These are phyloP conservation scores for Puccinia polysora DNA, from an alignment of 1,284 basidiomycete species.

Conservation along the genomic window DNA sequence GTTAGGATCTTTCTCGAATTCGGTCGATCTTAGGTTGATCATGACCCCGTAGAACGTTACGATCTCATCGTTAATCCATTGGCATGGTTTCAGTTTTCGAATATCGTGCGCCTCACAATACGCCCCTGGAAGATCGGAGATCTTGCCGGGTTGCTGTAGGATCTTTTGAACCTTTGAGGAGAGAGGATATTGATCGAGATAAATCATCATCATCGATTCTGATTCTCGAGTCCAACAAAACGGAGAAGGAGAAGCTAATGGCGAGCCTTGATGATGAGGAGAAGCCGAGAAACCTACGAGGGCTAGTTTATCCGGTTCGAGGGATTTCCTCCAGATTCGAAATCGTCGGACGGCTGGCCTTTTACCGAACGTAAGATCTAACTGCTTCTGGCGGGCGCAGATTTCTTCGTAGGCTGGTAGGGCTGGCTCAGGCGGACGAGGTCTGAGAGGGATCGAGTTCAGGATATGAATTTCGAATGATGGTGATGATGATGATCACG, in stretches of 20 bases:
- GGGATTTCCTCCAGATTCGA: conserved; percentile 11
- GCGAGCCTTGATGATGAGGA: background rate
- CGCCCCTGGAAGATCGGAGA: conserved; percentile 51
- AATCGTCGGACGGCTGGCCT: background rate
- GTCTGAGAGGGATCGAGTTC: too few species aligned
- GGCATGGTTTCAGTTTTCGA: conserved; percentile 62
- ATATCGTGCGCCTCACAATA: conserved; percentile 69
- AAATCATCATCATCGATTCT: background rate
- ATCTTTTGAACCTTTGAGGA: conserved; percentile 21
- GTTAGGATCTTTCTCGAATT: conserved; percentile 47
- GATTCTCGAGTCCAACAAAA: background rate
- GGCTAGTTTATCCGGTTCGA: conserved; percentile 14
- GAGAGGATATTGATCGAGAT: background rate
- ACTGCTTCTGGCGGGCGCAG: background rate
- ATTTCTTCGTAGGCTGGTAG: conserved; percentile 27
- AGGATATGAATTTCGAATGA: too few species aligned
- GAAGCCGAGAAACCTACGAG: background rate
- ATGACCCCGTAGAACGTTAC: conserved; percentile 92
- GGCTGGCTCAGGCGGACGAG: conserved; percentile 24
- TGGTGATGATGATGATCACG: too few species aligned
- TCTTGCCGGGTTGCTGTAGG: conserved; percentile 14
- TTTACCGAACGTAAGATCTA: conserved; percentile 22
- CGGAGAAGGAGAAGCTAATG: background rate
- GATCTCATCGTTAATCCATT: conserved; percentile 95
- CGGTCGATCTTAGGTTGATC: conserved; percentile 65